phyloP scores from a whole-genome alignment of 1,284 basidiomycete species.

The Papiliotrema fonsecae region DNA sequence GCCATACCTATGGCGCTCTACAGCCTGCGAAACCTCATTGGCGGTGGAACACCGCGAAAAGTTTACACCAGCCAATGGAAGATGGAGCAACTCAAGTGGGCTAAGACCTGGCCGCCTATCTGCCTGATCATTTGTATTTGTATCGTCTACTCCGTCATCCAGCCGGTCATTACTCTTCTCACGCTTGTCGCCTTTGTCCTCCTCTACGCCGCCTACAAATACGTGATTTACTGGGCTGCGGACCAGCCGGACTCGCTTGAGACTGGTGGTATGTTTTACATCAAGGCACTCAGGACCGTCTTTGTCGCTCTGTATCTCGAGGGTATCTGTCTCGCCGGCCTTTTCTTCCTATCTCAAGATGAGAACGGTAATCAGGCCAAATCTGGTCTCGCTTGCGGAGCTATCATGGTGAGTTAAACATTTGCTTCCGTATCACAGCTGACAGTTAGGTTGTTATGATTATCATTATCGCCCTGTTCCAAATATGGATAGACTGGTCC shows the following conservation, averaged over 20 bases:
- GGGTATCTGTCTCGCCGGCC: slow-evolving; percentile 42
- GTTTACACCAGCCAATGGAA: slow-evolving; percentile 39
- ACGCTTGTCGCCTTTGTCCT: slow-evolving; percentile 37
- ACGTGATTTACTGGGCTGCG: slow-evolving; percentile 44
- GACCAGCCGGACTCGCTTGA: slow-evolving; percentile 45
- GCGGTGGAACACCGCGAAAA: slow-evolving; percentile 82
- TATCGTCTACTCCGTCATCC: slow-evolving; percentile 48
- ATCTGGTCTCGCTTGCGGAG: slow-evolving; percentile 42
- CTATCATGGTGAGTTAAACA: slow-evolving; percentile 33
- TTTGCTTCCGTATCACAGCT: neutral
- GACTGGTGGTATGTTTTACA: slow-evolving; percentile 48
- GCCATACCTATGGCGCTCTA: slow-evolving; percentile 70
- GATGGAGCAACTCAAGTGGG: slow-evolving; percentile 36
- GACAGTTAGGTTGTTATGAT: slow-evolving; percentile 26
- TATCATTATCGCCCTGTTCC: slow-evolving; percentile 33
- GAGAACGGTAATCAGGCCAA: slow-evolving; percentile 28
- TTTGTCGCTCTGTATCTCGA: slow-evolving; percentile 46
- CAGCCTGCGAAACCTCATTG: slow-evolving; percentile 76
- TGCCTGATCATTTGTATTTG: slow-evolving; percentile 41
- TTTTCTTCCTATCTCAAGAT: slow-evolving; percentile 44
- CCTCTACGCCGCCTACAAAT: slow-evolving; percentile 47
- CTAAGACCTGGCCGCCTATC: slow-evolving; percentile 38
- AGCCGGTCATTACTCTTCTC: slow-evolving; percentile 44
- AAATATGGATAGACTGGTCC: slow-evolving; percentile 43
- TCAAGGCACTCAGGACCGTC: slow-evolving; percentile 45